Percentiles rank a stretch among this genome's conserved stretches.
phyloP scores from a whole-genome alignment of 2,329 filamentous ascomycete genomes.

The Xylariales sp. region DNA sequence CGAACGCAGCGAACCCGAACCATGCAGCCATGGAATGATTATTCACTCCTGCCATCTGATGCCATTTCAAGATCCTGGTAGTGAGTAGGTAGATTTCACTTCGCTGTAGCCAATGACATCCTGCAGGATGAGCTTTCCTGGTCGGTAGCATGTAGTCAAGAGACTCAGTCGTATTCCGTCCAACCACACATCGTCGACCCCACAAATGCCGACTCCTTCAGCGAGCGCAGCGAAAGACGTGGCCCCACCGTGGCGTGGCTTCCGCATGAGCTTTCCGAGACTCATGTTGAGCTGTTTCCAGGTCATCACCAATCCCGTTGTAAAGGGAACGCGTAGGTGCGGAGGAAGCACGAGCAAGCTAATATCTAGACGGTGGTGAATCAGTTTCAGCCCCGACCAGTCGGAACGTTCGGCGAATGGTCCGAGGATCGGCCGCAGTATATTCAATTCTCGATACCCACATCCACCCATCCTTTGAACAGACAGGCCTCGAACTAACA shows the following conservation, averaged over 20 bases:
- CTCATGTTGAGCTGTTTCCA: too few relatives aligned
- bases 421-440: conserved; percentile 3
- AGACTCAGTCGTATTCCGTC: conserved; percentile 12
- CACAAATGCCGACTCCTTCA: conserved; percentile 10
- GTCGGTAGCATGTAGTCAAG: conserved; percentile 3
- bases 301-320: too few relatives aligned
- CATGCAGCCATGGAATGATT: not conserved
- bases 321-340: too few relatives aligned
- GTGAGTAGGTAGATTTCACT: not conserved
- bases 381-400: not conserved
- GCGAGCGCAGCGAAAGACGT: not conserved
- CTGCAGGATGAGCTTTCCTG: conserved; percentile 3
- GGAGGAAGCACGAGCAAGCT: too few relatives aligned
- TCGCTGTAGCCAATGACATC: conserved; percentile 7
- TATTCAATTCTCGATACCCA: conserved; percentile 1
- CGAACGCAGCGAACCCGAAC: not conserved
- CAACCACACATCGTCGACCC: conserved; percentile 12
- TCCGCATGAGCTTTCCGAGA: not conserved
- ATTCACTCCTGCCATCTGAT: not conserved
- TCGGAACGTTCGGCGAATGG: not conserved
- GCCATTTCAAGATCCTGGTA: not conserved
- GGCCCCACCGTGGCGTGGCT: conserved; percentile 2
- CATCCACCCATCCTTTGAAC: conserved; percentile 4
- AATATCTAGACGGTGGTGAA: not conserved
- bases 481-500: too few relatives aligned